A percentile compares a stretch with the other conserved stretches of the same genome.
Evolutionary conservation across 495 filamentous ascomycete genomes (phyloP).

Genomic region (Penicillium ucsense): DNA sequence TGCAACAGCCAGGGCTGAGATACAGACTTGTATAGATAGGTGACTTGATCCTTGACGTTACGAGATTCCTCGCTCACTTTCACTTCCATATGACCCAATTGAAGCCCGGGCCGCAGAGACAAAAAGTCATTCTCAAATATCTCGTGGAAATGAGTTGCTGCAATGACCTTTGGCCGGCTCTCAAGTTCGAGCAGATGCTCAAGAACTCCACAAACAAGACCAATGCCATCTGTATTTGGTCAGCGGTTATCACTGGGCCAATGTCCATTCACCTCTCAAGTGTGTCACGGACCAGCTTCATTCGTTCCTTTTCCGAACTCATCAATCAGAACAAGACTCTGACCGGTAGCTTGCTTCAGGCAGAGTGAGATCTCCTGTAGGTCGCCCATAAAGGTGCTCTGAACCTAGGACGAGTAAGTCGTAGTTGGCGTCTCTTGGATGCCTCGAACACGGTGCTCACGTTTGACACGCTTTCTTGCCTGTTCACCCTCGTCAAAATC

Average conservation of each 20-base stretch:
- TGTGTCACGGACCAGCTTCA: constrained; percentile 36
- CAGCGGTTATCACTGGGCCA: too few relatives aligned
- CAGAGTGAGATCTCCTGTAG: constrained; percentile 79
- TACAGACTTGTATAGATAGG: constrained; percentile 71
- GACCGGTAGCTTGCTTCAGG: constrained; percentile 64
- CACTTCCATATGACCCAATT: constrained; percentile 85
- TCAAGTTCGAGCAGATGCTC: constrained; percentile 55
- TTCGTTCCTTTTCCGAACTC: constrained; percentile 97
- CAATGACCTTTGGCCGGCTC: constrained; percentile 72
- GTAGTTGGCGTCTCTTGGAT: too few relatives aligned
- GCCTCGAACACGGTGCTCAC: constrained; percentile 10
- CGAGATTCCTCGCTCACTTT: constrained; percentile 50
- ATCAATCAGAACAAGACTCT: constrained; percentile 77
- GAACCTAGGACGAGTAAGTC: constrained; percentile 34
- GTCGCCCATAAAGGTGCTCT: constrained; percentile 92
- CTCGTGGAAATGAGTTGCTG: constrained; percentile 90
- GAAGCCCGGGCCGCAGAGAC: constrained; percentile 43
- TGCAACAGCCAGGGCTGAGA: background rate
- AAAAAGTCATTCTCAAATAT: constrained; percentile 74
- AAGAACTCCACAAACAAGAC: constrained; percentile 73
- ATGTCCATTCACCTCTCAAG: too few relatives aligned
- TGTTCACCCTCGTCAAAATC: constrained; percentile 81
- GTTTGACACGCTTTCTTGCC: constrained; percentile 75
- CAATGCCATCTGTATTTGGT: constrained; percentile 57
- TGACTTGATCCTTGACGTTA: constrained; percentile 63